Evolutionary conservation across 352 stramenopile genomes (phyloP).

Genomic region (Blastocystis sp.): DNA sequence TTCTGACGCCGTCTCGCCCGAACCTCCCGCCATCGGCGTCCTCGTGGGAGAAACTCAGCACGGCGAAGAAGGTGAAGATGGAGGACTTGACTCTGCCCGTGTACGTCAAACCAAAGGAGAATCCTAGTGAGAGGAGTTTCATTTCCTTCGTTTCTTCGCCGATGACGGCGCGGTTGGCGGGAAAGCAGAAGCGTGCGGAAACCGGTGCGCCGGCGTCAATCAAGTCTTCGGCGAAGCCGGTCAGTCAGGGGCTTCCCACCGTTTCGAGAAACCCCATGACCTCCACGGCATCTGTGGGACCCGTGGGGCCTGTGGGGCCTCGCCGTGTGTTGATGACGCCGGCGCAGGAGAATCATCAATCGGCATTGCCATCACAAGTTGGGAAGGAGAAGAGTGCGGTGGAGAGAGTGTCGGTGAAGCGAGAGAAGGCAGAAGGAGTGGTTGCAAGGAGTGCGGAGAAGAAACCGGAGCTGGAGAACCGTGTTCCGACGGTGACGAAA

Average conservation of each 20-base stretch:
- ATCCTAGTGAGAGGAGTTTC: constrained; percentile 19
- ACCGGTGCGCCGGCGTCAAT: too few relatives aligned
- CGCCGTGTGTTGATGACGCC: not conserved
- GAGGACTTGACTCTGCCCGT: constrained; percentile 29
- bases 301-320: not conserved
- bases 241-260: not conserved
- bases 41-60: not conserved
- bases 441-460: not conserved
- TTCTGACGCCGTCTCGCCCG: not conserved
- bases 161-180: not conserved
- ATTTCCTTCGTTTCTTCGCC: constrained; percentile 50
- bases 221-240: not conserved
- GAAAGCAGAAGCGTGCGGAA: not conserved
- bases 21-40: not conserved
- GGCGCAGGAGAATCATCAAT: not conserved
- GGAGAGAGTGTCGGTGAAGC: not conserved
- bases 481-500: not conserved
- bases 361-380: not conserved
- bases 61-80: not conserved
- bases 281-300: not conserved
- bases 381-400: not conserved
- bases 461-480: not conserved
- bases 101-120: not conserved
- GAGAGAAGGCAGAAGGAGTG: not conserved
- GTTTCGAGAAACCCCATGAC: too few relatives aligned